Evolutionary conservation across 2,329 filamentous ascomycete species (phyloP).

Genomic region (Xylariales sp.): DNA sequence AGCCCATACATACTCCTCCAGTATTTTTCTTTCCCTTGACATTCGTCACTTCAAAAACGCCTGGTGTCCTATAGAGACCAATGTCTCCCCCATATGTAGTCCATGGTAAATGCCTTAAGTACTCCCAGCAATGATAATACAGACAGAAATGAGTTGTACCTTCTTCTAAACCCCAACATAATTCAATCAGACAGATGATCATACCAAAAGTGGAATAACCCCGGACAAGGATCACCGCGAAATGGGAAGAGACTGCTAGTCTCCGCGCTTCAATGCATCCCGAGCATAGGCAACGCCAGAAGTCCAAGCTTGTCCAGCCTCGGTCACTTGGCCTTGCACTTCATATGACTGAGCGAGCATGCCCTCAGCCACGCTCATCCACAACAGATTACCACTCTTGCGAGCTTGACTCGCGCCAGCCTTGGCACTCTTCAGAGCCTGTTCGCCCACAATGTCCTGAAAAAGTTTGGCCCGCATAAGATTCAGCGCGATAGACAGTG

Average conservation of each 20-base stretch:
- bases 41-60: too few species aligned
- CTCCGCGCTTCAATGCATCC: constrained; percentile 18
- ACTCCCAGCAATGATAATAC: too few species aligned
- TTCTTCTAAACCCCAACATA: too few species aligned
- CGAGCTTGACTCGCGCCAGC: constrained; percentile 65
- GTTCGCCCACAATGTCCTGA: constrained; percentile 74
- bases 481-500: constrained; percentile 77
- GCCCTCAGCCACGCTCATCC: constrained; percentile 76
- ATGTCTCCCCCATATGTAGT: too few species aligned
- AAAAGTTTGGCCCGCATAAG: constrained; percentile 84
- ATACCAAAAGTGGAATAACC: too few species aligned
- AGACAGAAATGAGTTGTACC: too few species aligned
- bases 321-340: constrained; percentile 59
- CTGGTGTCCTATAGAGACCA: too few species aligned
- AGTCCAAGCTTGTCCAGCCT: constrained; percentile 42
- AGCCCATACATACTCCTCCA: too few species aligned
- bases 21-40: too few species aligned
- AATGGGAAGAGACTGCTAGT: constrained; percentile 1
- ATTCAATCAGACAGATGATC: too few species aligned
- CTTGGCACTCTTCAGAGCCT: constrained; percentile 71
- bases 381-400: constrained; percentile 66
- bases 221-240: too few species aligned
- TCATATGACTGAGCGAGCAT: constrained; percentile 74
- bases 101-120: too few species aligned
- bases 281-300: constrained; percentile 20